Conservation (phyloP, 768 basidiomycete species). For the Lactarius hatsudake region DNA sequence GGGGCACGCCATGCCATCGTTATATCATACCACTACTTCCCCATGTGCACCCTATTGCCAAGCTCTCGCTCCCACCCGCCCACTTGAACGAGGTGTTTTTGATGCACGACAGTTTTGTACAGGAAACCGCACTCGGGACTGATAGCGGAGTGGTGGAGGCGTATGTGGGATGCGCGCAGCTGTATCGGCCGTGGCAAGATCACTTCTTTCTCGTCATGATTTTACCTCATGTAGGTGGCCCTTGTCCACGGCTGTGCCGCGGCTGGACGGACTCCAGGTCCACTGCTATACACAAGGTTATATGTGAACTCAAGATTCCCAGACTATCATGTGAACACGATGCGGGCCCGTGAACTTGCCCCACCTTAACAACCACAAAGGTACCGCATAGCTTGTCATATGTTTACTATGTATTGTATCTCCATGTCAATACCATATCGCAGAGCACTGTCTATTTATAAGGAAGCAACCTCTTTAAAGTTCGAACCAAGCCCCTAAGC, state of each 20-base stretch:
- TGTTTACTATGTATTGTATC: too few species aligned
- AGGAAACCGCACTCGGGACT: slow-evolving; percentile 48
- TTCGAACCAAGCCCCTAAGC: too few species aligned
- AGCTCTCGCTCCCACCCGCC: slow-evolving; percentile 23
- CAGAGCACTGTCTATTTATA: too few species aligned
- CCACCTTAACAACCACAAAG: too few species aligned
- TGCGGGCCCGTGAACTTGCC: too few species aligned
- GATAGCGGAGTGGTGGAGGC: slow-evolving; percentile 40
- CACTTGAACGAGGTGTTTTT: slow-evolving; percentile 54
- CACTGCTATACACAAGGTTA: neutral
- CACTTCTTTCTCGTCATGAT: neutral
- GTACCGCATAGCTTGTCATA: too few species aligned
- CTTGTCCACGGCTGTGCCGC: neutral
- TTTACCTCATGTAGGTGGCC: neutral
- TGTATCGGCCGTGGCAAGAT: neutral
- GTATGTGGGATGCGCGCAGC: slow-evolving; percentile 40
- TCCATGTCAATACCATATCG: too few species aligned
- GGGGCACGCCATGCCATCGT: slow-evolving; percentile 86
- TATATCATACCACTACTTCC: slow-evolving; percentile 75
- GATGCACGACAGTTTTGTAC: slow-evolving; percentile 60
- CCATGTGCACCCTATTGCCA: slow-evolving; percentile 44
- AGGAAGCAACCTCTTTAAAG: too few species aligned
- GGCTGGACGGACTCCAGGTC: neutral
- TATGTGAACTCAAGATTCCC: too few species aligned
- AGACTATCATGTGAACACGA: neutral